A percentile compares a stretch with the other conserved stretches of the same genome.
phyloP scores from a whole-genome alignment of 2,329 filamentous ascomycete species.

The Epichloe scottii region DNA sequence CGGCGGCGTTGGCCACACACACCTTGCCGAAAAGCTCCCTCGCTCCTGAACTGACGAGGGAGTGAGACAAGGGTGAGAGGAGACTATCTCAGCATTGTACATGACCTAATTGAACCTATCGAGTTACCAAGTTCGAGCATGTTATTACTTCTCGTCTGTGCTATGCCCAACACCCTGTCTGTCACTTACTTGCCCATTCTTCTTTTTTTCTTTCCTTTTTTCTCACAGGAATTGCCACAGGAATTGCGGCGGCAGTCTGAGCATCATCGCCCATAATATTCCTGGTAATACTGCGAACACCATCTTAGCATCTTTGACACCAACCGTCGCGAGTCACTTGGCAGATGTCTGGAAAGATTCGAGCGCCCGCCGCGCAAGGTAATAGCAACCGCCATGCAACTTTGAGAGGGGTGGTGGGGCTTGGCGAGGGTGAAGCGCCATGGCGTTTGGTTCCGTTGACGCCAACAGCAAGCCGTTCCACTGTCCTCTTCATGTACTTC shows the following conservation, averaged over 20 bases:
- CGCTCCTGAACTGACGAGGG: neutral
- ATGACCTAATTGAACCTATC: neutral
- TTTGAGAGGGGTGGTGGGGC: too few relatives aligned
- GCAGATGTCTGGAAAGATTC: too few relatives aligned
- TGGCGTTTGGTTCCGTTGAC: too few relatives aligned
- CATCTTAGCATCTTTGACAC: neutral
- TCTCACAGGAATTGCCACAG: neutral
- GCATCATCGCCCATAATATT: neutral
- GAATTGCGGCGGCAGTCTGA: neutral
- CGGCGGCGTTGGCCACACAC: neutral
- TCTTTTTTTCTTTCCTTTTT: neutral
- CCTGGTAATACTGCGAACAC: neutral
- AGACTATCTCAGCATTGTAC: neutral
- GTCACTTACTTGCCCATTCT: neutral
- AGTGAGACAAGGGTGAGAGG: neutral
- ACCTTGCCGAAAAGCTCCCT: neutral
- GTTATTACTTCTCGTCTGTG: too few relatives aligned
- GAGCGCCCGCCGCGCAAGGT: too few relatives aligned
- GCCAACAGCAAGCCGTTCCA: too few relatives aligned
- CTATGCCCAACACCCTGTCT: too few relatives aligned
- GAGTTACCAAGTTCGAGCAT: neutral
- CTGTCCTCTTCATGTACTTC: too few relatives aligned
- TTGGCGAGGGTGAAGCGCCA: too few relatives aligned
- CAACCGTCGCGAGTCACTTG: neutral
- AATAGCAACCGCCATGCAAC: too few relatives aligned